Percentiles rank a stretch among this genome's conserved stretches.
phyloP scores from a whole-genome alignment of 192 early-diverging fungal genomes.

The Podila horticola region DNA sequence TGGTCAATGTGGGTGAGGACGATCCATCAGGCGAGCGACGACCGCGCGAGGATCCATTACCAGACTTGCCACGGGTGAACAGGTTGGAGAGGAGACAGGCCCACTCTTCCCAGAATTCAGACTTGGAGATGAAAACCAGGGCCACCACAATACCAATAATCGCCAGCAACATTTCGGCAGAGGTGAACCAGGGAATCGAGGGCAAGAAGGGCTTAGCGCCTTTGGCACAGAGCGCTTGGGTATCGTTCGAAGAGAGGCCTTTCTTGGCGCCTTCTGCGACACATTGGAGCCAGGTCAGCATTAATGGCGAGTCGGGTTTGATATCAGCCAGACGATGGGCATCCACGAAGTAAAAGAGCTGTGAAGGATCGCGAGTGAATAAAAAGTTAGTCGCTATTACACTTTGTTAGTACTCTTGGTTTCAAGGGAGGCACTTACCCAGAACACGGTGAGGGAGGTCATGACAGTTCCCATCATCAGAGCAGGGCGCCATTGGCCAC shows the following conservation, averaged over 20 bases:
- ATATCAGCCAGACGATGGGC: constrained; percentile 21
- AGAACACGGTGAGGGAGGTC: constrained; percentile 38
- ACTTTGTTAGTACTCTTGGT: not conserved
- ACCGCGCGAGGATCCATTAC: constrained; percentile 11
- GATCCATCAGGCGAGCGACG: constrained; percentile 15
- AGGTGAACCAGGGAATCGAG: constrained; percentile 38
- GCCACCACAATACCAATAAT: constrained; percentile 24
- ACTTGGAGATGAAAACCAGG: constrained; percentile 28
- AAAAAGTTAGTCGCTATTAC: not conserved
- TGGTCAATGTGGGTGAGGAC: not conserved
- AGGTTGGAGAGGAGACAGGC: constrained; percentile 24
- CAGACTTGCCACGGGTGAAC: constrained; percentile 13
- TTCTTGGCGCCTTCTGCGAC: not conserved
- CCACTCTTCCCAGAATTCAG: constrained; percentile 48
- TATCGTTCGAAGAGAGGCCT: constrained; percentile 23
- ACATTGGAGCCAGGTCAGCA: constrained; percentile 16
- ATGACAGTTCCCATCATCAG: constrained; percentile 38
- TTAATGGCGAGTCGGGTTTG: not conserved
- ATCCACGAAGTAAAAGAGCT: constrained; percentile 41
- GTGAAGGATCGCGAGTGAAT: not conserved
- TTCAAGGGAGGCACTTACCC: not conserved
- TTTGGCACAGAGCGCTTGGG: constrained; percentile 20
- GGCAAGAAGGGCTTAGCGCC: constrained; percentile 2
- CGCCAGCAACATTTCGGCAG: constrained; percentile 31
- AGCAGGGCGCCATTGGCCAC: constrained; percentile 48